phyloP scores from a whole-genome alignment of 1,284 basidiomycete species.

The Fomitiporia mediterranea region DNA sequence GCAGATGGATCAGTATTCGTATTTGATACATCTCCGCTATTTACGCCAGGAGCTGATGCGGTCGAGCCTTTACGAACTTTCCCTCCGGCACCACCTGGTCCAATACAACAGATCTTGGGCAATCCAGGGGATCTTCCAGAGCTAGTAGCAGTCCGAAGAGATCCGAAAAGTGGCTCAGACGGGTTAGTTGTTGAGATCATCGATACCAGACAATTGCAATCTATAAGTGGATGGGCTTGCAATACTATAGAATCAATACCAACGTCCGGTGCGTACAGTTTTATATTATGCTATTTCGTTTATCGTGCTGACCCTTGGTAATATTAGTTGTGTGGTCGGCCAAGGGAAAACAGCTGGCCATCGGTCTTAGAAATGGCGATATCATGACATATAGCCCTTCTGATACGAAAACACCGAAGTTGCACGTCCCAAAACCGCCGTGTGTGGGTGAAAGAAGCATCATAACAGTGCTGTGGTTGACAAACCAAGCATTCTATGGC shows the following conservation, averaged over 20 bases:
- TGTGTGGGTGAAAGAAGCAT: slow-evolving; percentile 45
- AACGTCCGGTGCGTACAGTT: slow-evolving; percentile 46
- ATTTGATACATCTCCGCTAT: slow-evolving; percentile 50
- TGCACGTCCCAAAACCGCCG: slow-evolving; percentile 53
- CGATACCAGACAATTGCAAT: slow-evolving; percentile 46
- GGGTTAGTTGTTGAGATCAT: slow-evolving; percentile 49
- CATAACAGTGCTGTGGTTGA: slow-evolving; percentile 64
- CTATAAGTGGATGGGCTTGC: slow-evolving; percentile 62
- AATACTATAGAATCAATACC: slow-evolving; percentile 46
- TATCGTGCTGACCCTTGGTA: slow-evolving; percentile 17
- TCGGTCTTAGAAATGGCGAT: slow-evolving; percentile 68
- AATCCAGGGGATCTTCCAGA: slow-evolving; percentile 64
- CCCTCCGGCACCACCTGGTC: slow-evolving; percentile 37
- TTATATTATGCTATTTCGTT: slow-evolving; percentile 8
- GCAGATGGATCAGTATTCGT: slow-evolving; percentile 53
- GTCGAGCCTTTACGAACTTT: slow-evolving; percentile 46
- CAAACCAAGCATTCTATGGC: slow-evolving; percentile 67
- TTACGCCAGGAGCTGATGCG: slow-evolving; percentile 39
- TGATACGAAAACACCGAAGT: slow-evolving; percentile 51
- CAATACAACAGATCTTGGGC: slow-evolving; percentile 50
- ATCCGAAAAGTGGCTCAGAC: slow-evolving; percentile 35
- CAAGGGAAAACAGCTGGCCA: slow-evolving; percentile 80
- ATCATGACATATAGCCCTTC: slow-evolving; percentile 65
- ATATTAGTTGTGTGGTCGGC: slow-evolving; percentile 74
- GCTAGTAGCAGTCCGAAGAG: slow-evolving; percentile 55